Base-by-base conservation (phyloP, 1,139 yeast species). In the Blastobotrys capitulatus region DNA sequence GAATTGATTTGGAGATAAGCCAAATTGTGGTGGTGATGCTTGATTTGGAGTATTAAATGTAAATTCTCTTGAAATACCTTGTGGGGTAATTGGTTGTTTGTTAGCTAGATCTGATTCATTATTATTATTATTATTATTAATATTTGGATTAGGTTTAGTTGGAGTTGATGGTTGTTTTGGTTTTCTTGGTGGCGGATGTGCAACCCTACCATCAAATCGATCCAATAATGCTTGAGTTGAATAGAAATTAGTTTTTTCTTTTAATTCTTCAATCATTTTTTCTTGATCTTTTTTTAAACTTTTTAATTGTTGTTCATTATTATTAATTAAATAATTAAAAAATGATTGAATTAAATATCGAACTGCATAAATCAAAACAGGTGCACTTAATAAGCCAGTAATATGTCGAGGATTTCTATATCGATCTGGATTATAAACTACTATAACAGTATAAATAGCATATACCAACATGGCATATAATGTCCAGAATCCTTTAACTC, bases 161-260 rank as follows among this genome's bases (percentile, higher is more conserved):
- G 38, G 29, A 16, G 29, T 19, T 9, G 20, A 25, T 22, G 38
- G n/a, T 34, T 42, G 35, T 15, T 18, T 22, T 2, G 26, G 15
- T 38, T 35, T 26, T 12, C 40, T 34, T 2, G 41, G 40, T 6
- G 49, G 43, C 13, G 44, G 44, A 16, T 46, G 42, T 9, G 20
- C 45, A 1, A 40, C 32, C 2, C 41, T 15, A 10, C 34, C 42
- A 20, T 62, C 81, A 60, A 80, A 89, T 58, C 89, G 75, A 49
- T 75, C 78, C 46, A 92, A 70, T 50, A 90, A 72, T 15, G 86
- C 82, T 64, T 80, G 82, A 0, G 97, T 87, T 19, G 83, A 77
- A 59, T 84, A 79, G 66, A 82, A 92, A 59, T 86, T 86, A 20
- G 96, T 86, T 58, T 79, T 75, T 52, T 80, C 79, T 67, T 90